Evolutionary conservation across 225 moss, liverwort and hornwort species (phyloP).

Genomic region (Ulota crispa): DNA sequence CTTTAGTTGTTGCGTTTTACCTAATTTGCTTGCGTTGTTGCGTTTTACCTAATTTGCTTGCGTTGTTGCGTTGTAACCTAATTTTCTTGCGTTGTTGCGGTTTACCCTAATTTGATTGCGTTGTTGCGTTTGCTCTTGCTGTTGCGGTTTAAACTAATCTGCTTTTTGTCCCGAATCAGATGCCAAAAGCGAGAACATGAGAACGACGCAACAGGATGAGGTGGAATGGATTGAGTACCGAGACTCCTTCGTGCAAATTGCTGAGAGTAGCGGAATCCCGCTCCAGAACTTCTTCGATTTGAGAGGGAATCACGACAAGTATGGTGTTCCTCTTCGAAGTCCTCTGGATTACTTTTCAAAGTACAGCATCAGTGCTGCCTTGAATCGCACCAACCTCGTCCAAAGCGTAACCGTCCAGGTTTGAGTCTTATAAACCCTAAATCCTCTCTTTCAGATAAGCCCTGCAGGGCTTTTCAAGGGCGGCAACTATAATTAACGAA

Average conservation of each 20-base stretch:
- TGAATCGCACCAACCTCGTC: conserved; percentile 65
- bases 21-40: not conserved
- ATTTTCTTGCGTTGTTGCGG: not conserved
- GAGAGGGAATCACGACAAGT: conserved; percentile 94
- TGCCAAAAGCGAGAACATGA: conserved; percentile 75
- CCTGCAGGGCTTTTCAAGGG: too few relatives aligned
- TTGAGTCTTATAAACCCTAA: not conserved
- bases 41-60: not conserved
- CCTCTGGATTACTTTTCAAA: conserved; percentile 69
- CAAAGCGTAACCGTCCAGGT: conserved; percentile 89
- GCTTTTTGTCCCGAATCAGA: conserved; percentile 40
- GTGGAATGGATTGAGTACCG: conserved; percentile 81
- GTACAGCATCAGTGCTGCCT: conserved; percentile 73
- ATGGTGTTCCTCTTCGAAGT: conserved; percentile 81
- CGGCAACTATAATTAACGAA: too few relatives aligned
- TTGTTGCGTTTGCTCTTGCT: not conserved
- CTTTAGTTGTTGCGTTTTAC: not conserved
- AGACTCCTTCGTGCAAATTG: conserved; percentile 47
- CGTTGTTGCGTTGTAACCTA: not conserved
- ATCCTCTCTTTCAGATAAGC: not conserved
- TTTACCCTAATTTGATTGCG: not conserved
- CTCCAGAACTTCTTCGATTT: conserved; percentile 70
- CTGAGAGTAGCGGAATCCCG: conserved; percentile 65
- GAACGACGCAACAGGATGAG: conserved; percentile 72
- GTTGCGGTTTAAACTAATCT: not conserved